Conservation (phyloP, 495 filamentous ascomycete genomes). For the Penicillium atrosanguineum region DNA sequence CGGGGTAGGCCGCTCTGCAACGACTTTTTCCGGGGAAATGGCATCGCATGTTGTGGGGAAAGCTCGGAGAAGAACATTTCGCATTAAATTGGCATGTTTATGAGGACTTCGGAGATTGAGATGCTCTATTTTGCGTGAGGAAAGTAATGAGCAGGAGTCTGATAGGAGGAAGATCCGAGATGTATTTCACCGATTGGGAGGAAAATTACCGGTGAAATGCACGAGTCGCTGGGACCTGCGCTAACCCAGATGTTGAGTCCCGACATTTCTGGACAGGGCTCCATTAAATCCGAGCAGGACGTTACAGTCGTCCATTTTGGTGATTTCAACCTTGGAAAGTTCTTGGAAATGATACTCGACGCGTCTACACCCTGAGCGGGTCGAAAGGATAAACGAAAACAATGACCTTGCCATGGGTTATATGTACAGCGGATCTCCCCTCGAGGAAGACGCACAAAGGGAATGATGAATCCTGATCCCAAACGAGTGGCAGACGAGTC, state of each 20-base stretch:
- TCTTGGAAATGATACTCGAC: neutral
- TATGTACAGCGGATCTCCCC: conserved; percentile 26
- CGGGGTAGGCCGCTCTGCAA: conserved; percentile 16
- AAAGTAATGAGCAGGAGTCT: too few relatives aligned
- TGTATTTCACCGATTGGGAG: conserved; percentile 34
- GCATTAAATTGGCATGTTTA: conserved; percentile 3
- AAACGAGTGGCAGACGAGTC: neutral
- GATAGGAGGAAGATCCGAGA: neutral
- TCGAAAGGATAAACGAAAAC: conserved; percentile 2
- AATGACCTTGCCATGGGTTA: conserved; percentile 17
- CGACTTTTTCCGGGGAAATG: conserved; percentile 22
- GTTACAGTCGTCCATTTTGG: neutral
- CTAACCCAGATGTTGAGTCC: neutral
- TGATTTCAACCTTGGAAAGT: neutral
- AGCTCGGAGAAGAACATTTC: neutral
- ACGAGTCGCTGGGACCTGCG: neutral
- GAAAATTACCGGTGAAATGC: conserved; percentile 28
- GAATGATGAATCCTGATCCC: neutral
- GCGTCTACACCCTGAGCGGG: neutral
- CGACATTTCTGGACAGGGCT: neutral
- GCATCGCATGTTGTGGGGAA: conserved; percentile 15
- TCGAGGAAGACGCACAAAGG: conserved; percentile 3
- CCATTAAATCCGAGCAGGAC: neutral
- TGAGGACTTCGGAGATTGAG: conserved; percentile 12
- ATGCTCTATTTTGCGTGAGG: conserved; percentile 2